phyloP scores from a whole-genome alignment of 192 early-diverging fungal species.

The Haplosporangium gracile region DNA sequence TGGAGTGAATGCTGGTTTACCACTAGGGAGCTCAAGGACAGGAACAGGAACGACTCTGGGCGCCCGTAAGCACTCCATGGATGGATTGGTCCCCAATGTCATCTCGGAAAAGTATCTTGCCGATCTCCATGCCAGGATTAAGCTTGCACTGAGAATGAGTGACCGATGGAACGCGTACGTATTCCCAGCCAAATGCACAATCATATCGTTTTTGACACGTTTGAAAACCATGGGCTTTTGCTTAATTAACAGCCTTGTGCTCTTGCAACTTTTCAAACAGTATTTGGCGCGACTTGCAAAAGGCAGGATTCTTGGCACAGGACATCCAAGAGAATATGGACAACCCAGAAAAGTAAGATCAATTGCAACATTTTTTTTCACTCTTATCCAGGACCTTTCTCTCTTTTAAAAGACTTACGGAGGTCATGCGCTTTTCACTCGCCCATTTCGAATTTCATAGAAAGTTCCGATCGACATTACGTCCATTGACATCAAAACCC shows the following conservation, averaged over 20 bases:
- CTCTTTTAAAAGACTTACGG: background rate
- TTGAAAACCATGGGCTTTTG: background rate
- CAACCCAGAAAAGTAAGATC: slow-evolving; percentile 71
- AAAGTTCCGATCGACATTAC: slow-evolving; percentile 68
- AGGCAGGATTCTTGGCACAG: slow-evolving; percentile 85
- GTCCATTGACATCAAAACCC: slow-evolving; percentile 62
- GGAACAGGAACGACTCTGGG: background rate
- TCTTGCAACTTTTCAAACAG: slow-evolving; percentile 36
- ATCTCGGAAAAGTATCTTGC: slow-evolving; percentile 76
- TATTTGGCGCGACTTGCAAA: slow-evolving; percentile 80
- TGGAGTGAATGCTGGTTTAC: background rate
- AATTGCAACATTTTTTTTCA: background rate
- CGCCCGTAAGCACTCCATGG: slow-evolving; percentile 28
- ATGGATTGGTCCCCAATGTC: slow-evolving; percentile 34
- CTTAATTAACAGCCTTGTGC: background rate
- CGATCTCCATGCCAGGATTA: slow-evolving; percentile 77
- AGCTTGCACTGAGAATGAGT: slow-evolving; percentile 74
- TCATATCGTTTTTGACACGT: background rate
- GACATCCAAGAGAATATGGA: slow-evolving; percentile 82
- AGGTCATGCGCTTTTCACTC: background rate
- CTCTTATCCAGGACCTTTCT: background rate
- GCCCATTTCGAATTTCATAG: slow-evolving; percentile 21
- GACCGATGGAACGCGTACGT: slow-evolving; percentile 80
- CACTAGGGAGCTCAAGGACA: slow-evolving; percentile 11
- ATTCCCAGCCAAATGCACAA: slow-evolving; percentile 6